phyloP scores from a whole-genome alignment of 169 alveolate species.

The Eimeria acervulina region DNA sequence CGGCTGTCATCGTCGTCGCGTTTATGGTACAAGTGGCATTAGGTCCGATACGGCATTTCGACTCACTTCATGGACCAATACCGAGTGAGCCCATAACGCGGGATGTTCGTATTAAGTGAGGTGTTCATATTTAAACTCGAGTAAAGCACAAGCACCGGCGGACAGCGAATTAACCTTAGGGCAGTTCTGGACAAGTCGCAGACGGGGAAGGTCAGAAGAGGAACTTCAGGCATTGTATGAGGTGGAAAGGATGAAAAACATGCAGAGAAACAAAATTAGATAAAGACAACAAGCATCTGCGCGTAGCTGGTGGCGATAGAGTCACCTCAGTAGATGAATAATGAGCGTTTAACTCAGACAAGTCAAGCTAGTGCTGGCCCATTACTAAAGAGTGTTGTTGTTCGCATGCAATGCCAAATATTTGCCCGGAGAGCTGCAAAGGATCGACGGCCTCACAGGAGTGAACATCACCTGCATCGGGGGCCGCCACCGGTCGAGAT shows the following conservation, averaged over 20 bases:
- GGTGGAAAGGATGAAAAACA: background rate
- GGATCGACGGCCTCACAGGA: background rate
- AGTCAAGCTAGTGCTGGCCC: background rate
- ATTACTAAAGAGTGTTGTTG: background rate
- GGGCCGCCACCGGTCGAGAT: constrained; percentile 31
- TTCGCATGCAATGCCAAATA: background rate
- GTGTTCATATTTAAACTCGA: background rate
- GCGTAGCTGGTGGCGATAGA: background rate
- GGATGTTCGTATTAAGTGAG: background rate
- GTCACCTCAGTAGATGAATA: constrained; percentile 31
- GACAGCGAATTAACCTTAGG: background rate
- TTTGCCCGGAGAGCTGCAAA: background rate
- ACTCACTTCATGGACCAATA: too few species aligned
- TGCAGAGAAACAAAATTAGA: background rate
- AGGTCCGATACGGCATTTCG: background rate
- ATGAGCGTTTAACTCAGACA: background rate
- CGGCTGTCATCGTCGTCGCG: background rate
- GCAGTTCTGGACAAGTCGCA: background rate
- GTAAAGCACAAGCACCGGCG: background rate
- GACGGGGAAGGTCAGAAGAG: background rate
- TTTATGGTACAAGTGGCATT: background rate
- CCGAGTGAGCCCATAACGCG: background rate
- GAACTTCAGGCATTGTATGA: background rate
- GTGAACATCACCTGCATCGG: background rate
- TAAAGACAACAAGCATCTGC: background rate